Base-by-base conservation (phyloP, 2,329 filamentous ascomycete genomes). In the Trichoderma simmonsii region DNA sequence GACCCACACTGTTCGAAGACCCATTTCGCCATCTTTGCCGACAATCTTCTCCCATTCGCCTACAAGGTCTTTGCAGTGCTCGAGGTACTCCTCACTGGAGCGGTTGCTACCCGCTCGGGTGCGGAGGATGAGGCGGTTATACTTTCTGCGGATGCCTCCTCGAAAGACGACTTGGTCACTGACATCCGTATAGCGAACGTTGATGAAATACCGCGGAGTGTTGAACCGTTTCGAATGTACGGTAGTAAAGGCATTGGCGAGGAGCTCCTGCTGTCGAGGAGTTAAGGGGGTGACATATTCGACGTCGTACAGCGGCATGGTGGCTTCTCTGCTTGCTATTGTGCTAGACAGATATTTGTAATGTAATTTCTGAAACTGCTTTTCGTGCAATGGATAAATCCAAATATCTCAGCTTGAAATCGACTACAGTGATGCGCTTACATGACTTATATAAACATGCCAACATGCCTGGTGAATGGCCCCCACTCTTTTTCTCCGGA, bases 141-240 rank as follows among this genome's bases (percentile, higher is more conserved):
- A 71, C 26, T 34, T 66, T 54, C 69, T 18, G n/a, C 21, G 61
- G 4, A 71, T 24, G 3, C 69, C 69, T 8, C 69, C 69, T 14
- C 69, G 69, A 30, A 71, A 71, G 21, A 71, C 69, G 6, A 71
- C 61, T 32, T 71, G 69, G 8, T 21, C 21, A n/a, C 34, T 59
- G 11, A 43, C 69, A 60, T 71, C 61, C 11, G 61, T 71, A 36
- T 57, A 71, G 12, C 69, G 69, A 24, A 71, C 61, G 18, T 71
- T 71, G 32, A 71, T 51, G n/a, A 71, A 71, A 24, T 39, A 71
- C 5, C 43, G 56, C 3, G 60, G 69, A 6, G 69, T 71, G 21
- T 71, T 71, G 21, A 71, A 71, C 14, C 69, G 69, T 1, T 66
- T 71, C 11, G 69, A 43, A 48, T 71, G 69, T 2, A 48, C n/a